Evolutionary conservation across 768 basidiomycete genomes (phyloP).

Genomic region (Russula virescens): DNA sequence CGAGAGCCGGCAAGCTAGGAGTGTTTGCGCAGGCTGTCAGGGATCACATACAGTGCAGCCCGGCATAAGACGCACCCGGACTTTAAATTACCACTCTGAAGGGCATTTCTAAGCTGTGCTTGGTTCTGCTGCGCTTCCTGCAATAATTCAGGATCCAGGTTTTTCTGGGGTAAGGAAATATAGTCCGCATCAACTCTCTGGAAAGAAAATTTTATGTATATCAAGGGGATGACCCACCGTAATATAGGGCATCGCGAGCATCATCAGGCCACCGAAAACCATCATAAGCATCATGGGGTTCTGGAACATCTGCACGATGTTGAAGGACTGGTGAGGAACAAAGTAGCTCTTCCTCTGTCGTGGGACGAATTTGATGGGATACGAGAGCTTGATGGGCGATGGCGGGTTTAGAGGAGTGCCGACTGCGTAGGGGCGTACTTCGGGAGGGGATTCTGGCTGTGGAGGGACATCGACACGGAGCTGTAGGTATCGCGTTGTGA

Average conservation of each 20-base stretch:
- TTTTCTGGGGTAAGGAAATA: conserved; percentile 46
- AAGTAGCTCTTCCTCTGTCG: conserved; percentile 59
- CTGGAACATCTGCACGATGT: conserved; percentile 66
- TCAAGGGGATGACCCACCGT: conserved; percentile 42
- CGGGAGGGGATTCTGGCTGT: conserved; percentile 37
- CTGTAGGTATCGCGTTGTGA: conserved; percentile 34
- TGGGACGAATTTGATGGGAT: conserved; percentile 55
- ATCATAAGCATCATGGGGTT: conserved; percentile 85
- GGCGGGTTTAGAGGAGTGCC: conserved; percentile 65
- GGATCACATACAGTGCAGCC: neutral
- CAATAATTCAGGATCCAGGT: conserved; percentile 63
- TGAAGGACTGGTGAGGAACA: conserved; percentile 65
- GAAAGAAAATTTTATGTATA: neutral
- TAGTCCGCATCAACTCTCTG: neutral
- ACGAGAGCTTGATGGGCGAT: conserved; percentile 47
- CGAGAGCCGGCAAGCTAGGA: conserved; percentile 13
- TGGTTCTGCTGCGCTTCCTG: conserved; percentile 61
- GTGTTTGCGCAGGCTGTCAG: neutral
- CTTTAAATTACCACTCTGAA: conserved; percentile 54
- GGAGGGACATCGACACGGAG: conserved; percentile 57
- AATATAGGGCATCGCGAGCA: conserved; percentile 69
- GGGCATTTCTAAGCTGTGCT: conserved; percentile 46
- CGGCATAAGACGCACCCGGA: conserved; percentile 8
- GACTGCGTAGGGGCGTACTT: conserved; percentile 57
- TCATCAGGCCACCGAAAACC: conserved; percentile 58